A percentile compares a stretch with the other conserved stretches of the same genome.
Conservation (phyloP, 768 basidiomycete genomes). For the Termitomyces sp. region DNA sequence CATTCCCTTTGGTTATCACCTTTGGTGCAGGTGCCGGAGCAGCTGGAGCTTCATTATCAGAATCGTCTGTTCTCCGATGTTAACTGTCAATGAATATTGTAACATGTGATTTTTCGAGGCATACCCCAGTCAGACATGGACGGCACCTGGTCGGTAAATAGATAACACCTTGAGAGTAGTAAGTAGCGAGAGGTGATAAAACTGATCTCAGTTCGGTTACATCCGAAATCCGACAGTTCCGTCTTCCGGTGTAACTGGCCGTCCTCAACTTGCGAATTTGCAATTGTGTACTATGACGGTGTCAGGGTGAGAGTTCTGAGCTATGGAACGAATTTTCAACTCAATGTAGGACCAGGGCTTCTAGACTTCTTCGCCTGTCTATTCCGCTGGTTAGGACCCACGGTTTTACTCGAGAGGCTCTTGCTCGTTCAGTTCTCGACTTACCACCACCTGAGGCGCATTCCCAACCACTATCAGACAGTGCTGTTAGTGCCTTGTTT, state of each 20-base stretch:
- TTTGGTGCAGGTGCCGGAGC: constrained; percentile 21
- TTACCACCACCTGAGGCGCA: constrained; percentile 46
- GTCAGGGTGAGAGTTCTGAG: constrained; percentile 13
- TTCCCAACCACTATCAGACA: constrained; percentile 60
- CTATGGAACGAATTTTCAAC: not conserved
- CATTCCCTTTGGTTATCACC: constrained; percentile 32
- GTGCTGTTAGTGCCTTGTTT: constrained; percentile 69
- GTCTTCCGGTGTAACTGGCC: constrained; percentile 20
- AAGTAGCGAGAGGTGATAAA: constrained; percentile 6
- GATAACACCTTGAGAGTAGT: constrained; percentile 11
- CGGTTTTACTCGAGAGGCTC: constrained; percentile 72
- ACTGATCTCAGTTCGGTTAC: constrained; percentile 19
- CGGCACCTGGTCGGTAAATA: constrained; percentile 6
- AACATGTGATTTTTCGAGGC: not conserved
- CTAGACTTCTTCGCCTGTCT: constrained; percentile 53
- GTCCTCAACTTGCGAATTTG: too few relatives aligned
- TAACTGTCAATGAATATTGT: not conserved
- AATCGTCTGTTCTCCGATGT: constrained; percentile 22
- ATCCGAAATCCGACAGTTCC: constrained; percentile 17
- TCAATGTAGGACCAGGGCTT: constrained; percentile 15
- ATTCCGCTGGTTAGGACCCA: constrained; percentile 60
- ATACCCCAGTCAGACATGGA: constrained; percentile 42
- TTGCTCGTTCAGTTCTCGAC: constrained; percentile 59
- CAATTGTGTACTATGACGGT: constrained; percentile 11
- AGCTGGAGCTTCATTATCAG: constrained; percentile 33